Evolutionary conservation across 805 yeast species (phyloP), one percentile per base, ranked within the genome.

Genomic region (Candida qinlingensis): DNA sequence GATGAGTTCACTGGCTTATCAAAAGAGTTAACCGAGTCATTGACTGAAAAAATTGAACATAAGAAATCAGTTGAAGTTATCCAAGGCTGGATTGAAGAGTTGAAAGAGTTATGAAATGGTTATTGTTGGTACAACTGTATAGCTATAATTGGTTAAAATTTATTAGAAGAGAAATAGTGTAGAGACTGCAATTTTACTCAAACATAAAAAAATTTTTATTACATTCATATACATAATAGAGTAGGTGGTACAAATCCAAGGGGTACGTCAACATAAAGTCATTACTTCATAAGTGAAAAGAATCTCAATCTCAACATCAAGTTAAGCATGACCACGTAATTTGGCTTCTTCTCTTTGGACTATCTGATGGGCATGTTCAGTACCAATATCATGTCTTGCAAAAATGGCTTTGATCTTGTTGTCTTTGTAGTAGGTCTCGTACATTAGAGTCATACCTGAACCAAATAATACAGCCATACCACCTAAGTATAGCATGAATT

Each of bases 1-100:
- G 71, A 66, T 37, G 76, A 79, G 13, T 79, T 54, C 57, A 58
- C 51, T 10, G 44, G 54, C 9, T 48, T 71, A 33, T 53, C 61
- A 4, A 62, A 60, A 3, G 60, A 65, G 30, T 67, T 74, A 49
- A 63, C 56, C 33, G 60, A 62, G 34, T 68, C 67, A 6, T 63
- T 75, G 42, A 59, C 58, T 27, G 54, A 58, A 36, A 64, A 62
- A 9, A 52, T 69, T 12, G 53, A 63, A 5, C 72, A 71, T 48
- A 58, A 60, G 36, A 60, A 60, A 36, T 65, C 74, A 0, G 58
- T 55, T 45, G 41, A 47, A 2, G 56, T 57, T 39, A 42, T 73
- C 30, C 44, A 47, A 12, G 48, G 56, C 28, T 73, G 74, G 72
- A 48, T 70, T 11, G 56, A 60, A 6, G 72, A 70, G 43, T 59